Base-by-base conservation (phyloP, 352 stramenopile genomes). In the Globisporangium canariense region DNA sequence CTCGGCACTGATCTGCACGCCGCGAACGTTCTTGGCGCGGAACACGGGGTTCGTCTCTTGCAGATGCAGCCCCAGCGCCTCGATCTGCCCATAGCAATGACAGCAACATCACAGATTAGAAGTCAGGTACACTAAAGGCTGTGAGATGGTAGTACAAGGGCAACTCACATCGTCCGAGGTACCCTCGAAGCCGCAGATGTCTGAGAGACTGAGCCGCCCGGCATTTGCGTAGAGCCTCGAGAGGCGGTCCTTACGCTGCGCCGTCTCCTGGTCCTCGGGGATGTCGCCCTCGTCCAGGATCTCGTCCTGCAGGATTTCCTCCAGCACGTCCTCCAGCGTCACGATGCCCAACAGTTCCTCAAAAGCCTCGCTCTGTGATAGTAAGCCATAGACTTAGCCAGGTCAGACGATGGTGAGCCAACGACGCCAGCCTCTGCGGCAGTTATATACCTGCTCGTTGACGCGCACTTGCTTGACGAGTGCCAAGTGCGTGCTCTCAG, bases 251-350 rank as follows among this genome's bases (percentile, higher is more conserved):
- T 87, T 87, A 20, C 76, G 76, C 49, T 84, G 67, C 45, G 76
- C 74, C 14, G 76, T 61, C 58, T 82, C 68, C 4, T 57, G 69
- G 46, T 71, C 70, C 34, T 75, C 67, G 6, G 68, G 65, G 3
- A 88, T 75, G 77, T 99, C 96, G 18, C 82, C 96, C 73, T 99
- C 96, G 73, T 99, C 96, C 20, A 98, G 81, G 66, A 99, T 98
- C 66, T 99, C 95, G 62, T 96, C 90, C 62, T 91, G 83, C 56
- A 99, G 76, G 66, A 99, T 99, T 59, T 98, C 91, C 70, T 99
- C 97, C 49, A 99, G 89, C 20, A 99, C 96, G 75, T 99, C 97
- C 75, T 99, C 97, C 7, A 99, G 73, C 13, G 98, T 99, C 41
- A 99, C 97, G 41, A 99, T 98, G 20, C 98, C 98, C 53, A 97